Base-by-base conservation (phyloP, 164 flowering plant species). In the Macadamia tetraphylla region DNA sequence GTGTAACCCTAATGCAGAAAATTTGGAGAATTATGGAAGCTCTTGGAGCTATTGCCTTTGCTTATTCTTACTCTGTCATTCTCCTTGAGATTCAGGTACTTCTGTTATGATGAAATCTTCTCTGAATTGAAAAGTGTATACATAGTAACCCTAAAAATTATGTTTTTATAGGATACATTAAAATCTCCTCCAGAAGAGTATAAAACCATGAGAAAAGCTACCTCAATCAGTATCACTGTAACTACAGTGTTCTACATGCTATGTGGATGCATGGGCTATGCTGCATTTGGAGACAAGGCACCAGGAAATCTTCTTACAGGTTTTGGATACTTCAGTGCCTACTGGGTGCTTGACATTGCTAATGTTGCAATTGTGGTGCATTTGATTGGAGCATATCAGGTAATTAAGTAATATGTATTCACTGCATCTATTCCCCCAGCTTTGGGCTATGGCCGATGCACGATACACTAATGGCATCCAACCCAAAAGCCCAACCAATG, bases 261-360 rank as follows among this genome's bases (percentile, higher is more conserved):
- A 46, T 88, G 92, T 70, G 92, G 90, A 18, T 79, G 87, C 80
- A 60, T 82, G 75, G 92, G 92, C n/a, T 88, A 88, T 61, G 90
- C 90, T 7, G 90, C 87, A 4, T 88, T 88, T 40, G 92, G 92
- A 1, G 82, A 86, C 69, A 30, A 48, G 0, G 80, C 90, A 6
- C 92, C 92, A 1, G 87, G 86, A 48, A 88, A 88, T 68, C 86
- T 88, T 48, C 77, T 88, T 42, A 86, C 92, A 18, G 88, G 90
- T 17, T 81, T 83, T 31, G 92, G 88, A 29, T 86, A 84, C 76
- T 83, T 73, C 65, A 74, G 82, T 29, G 89, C 92, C 3, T 86
- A 71, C 56, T 86, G 90, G 92, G 76, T 88, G 0, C 76, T 88
- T 7, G 90, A 88, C 77, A 78, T 88, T 9, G 92, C 90, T 30